These are phyloP conservation scores for Geoglossum glabrum DNA, from an alignment of 495 filamentous ascomycete genomes.

Conservation along the genomic window DNA sequence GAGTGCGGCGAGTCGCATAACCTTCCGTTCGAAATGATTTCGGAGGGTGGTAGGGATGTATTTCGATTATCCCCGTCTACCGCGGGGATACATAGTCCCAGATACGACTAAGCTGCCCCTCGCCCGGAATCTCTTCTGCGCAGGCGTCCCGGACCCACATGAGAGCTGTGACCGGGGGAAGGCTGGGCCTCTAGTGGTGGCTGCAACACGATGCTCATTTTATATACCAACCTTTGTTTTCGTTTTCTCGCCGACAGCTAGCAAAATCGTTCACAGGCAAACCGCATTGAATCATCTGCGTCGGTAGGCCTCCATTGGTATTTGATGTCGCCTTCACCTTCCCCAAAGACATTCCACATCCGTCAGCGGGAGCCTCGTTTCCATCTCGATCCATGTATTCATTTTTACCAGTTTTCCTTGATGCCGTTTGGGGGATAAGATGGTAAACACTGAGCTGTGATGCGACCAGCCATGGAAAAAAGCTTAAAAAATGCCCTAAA, in stretches of 20 bases:
- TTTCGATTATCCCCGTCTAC: background rate
- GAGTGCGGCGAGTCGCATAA: background rate
- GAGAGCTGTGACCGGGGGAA: background rate
- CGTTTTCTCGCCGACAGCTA: background rate
- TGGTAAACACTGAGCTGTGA: too few relatives aligned
- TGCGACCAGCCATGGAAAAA: background rate
- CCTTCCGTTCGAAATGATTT: background rate
- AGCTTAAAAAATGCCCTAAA: background rate
- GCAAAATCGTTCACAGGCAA: background rate
- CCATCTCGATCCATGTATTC: background rate
- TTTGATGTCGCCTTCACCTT: background rate
- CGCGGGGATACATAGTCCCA: background rate
- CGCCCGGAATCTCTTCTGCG: background rate
- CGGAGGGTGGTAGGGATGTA: background rate
- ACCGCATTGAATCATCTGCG: background rate
- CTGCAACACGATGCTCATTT: background rate
- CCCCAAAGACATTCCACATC: background rate
- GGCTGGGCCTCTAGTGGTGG: background rate
- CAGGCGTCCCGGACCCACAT: background rate
- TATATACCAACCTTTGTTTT: background rate
- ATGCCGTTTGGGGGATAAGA: too few relatives aligned
- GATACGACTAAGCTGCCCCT: background rate
- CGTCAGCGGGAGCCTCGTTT: background rate
- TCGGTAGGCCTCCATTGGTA: background rate
- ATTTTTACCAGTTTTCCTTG: too few relatives aligned